A percentile compares a stretch with the other conserved stretches of the same genome.
These are phyloP conservation scores for Nakaseomyces bracarensis DNA, from an alignment of 1,139 yeast species.

Conservation along the genomic window DNA sequence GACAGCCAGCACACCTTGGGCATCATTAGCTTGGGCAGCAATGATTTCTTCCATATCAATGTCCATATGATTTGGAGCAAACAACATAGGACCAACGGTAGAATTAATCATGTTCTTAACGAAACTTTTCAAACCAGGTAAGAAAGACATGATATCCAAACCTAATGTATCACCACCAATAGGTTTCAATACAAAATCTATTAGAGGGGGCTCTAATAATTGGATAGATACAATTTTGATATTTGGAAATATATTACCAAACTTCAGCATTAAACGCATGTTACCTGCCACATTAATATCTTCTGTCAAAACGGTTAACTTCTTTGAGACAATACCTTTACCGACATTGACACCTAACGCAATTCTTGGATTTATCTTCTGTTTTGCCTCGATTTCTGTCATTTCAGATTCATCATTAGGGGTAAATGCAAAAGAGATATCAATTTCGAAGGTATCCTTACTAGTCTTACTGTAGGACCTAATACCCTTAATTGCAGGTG, in stretches of 20 bases:
- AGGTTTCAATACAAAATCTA: constrained; percentile 76
- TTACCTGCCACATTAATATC: constrained; percentile 69
- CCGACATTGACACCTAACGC: constrained; percentile 74
- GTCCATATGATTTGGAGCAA: constrained; percentile 76
- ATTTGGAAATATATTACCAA: constrained; percentile 62
- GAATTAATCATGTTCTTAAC: constrained; percentile 63
- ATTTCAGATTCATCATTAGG: constrained; percentile 76
- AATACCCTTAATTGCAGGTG: constrained; percentile 65
- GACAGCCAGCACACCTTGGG: constrained; percentile 60
- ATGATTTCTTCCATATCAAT: constrained; percentile 63
- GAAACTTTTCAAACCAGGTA: constrained; percentile 71
- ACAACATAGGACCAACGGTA: constrained; percentile 63
- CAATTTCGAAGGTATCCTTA: constrained; percentile 64
- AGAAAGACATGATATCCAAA: constrained; percentile 69
- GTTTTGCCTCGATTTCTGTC: constrained; percentile 65
- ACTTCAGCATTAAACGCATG: constrained; percentile 56
- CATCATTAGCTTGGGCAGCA: constrained; percentile 55
- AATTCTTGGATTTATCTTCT: constrained; percentile 68
- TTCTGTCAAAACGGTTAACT: constrained; percentile 68
- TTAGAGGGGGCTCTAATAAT: constrained; percentile 66
- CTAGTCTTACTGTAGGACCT: constrained; percentile 65
- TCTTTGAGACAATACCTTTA: constrained; percentile 65
- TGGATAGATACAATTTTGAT: constrained; percentile 62
- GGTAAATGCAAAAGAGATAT: constrained; percentile 71
- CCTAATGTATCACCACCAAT: constrained; percentile 83